Evolutionary conservation across 805 yeast species (phyloP).

Genomic region (Myxozyma nipponensis): DNA sequence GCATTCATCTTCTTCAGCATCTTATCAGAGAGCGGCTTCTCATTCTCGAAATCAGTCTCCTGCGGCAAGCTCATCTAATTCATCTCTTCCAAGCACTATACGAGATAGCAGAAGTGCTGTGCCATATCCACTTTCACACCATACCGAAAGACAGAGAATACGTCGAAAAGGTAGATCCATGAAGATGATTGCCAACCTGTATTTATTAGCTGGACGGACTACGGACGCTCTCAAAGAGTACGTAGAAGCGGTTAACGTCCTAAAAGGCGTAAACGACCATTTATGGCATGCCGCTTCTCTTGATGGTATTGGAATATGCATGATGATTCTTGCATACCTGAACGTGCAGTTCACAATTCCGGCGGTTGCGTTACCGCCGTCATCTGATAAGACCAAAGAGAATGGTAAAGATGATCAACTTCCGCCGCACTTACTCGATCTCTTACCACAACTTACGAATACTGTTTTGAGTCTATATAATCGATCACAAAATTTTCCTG

Average conservation of each 20-base stretch:
- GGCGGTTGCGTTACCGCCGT: constrained; percentile 28
- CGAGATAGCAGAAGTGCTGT: constrained; percentile 7
- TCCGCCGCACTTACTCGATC: constrained; percentile 24
- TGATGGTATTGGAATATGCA: constrained; percentile 72
- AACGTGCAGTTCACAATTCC: constrained; percentile 47
- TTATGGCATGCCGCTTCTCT: constrained; percentile 86
- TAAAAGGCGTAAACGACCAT: constrained; percentile 64
- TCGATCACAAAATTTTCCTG: constrained; percentile 52
- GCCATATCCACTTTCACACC: constrained; percentile 24
- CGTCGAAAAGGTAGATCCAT: constrained; percentile 67
- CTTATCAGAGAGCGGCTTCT: neutral
- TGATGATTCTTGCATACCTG: constrained; percentile 56
- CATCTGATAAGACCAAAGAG: constrained; percentile 5
- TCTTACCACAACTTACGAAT: constrained; percentile 27
- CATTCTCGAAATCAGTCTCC: constrained; percentile 2
- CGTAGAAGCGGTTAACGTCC: constrained; percentile 61
- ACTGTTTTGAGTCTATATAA: constrained; percentile 39
- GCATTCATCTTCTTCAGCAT: constrained; percentile 1
- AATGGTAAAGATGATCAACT: constrained; percentile 1
- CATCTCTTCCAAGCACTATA: constrained; percentile 12
- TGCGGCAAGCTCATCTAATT: constrained; percentile 15
- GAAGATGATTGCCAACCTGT: constrained; percentile 72
- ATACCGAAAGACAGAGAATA: constrained; percentile 40
- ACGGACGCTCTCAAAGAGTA: constrained; percentile 66
- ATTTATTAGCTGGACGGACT: constrained; percentile 74